Evolutionary conservation across 73 alveolate species (phyloP).

Genomic region (Paramecium caudatum): DNA sequence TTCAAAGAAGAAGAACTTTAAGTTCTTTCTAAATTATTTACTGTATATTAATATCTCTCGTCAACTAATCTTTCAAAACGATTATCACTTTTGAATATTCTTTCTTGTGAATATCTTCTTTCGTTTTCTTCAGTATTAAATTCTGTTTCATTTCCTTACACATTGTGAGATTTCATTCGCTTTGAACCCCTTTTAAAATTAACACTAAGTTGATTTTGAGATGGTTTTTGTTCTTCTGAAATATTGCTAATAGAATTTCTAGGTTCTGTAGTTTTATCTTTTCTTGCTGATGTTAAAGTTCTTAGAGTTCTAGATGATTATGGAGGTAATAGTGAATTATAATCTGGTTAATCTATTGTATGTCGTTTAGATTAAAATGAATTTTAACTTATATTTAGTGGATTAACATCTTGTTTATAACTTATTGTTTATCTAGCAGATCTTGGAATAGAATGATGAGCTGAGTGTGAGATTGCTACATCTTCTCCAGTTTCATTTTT

Average conservation of each 20-base stretch:
- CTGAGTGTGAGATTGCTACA: neutral
- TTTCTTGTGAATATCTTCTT: conserved; percentile 22
- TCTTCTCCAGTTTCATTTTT: neutral
- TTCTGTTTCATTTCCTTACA: conserved; percentile 34
- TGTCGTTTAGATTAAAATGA: conserved; percentile 18
- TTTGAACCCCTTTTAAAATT: neutral
- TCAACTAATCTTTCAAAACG: conserved; percentile 19
- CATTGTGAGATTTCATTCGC: conserved; percentile 44
- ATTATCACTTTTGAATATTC: conserved; percentile 21
- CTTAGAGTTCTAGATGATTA: conserved; percentile 44
- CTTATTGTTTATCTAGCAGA: neutral
- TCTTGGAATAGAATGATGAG: neutral
- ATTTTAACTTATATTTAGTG: neutral
- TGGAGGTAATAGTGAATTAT: conserved; percentile 10
- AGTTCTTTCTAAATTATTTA: conserved; percentile 23
- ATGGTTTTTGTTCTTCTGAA: neutral
- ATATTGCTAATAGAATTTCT: neutral
- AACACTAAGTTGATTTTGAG: neutral
- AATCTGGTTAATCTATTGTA: neutral
- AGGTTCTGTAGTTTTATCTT: neutral
- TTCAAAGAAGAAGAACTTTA: conserved; percentile 11
- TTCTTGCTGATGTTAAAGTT: conserved; percentile 5
- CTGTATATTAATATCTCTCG: conserved; percentile 26
- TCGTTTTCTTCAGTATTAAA: neutral
- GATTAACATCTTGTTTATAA: neutral